These are phyloP conservation scores for Stephania yunnanensis DNA, from an alignment of 164 flowering plant genomes.

Conservation along the genomic window DNA sequence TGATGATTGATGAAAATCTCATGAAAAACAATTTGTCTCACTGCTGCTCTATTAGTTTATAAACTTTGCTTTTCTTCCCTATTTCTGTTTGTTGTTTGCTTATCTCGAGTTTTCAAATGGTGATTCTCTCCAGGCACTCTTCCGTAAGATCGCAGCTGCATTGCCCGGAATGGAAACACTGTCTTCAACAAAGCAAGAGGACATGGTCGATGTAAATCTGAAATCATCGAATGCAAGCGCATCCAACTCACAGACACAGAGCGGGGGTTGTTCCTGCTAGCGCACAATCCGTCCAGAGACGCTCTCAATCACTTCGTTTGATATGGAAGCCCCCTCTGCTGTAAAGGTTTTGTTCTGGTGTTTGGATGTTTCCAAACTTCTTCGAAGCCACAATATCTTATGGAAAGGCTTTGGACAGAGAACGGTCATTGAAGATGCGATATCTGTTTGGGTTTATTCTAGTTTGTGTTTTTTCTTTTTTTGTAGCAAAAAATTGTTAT, in stretches of 20 bases:
- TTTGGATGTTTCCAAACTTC: neutral
- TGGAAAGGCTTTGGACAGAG: neutral
- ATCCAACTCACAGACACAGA: conserved; percentile 39
- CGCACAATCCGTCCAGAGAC: neutral
- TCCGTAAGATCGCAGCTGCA: conserved; percentile 76
- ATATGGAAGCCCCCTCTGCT: conserved; percentile 1
- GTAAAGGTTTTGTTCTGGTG: conserved; percentile 10
- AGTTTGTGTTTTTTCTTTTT: neutral
- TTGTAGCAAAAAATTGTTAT: conserved; percentile 8
- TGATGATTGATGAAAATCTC: neutral
- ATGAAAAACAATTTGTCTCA: neutral
- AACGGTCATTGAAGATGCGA: neutral
- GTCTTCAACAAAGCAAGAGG: conserved; percentile 66
- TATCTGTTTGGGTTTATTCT: neutral
- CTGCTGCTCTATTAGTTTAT: neutral
- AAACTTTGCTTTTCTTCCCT: neutral
- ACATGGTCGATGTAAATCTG: conserved; percentile 79
- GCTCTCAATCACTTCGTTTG: conserved; percentile 1
- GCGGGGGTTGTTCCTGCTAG: conserved; percentile 67
- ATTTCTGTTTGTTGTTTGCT: neutral
- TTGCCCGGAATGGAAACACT: conserved; percentile 83
- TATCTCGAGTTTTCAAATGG: neutral
- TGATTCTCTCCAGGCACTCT: conserved; percentile 48
- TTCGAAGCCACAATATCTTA: conserved; percentile 1
- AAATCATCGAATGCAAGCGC: conserved; percentile 35